phyloP scores from a whole-genome alignment of 331 rosid species.

The Rhamnella rubrinervis region DNA sequence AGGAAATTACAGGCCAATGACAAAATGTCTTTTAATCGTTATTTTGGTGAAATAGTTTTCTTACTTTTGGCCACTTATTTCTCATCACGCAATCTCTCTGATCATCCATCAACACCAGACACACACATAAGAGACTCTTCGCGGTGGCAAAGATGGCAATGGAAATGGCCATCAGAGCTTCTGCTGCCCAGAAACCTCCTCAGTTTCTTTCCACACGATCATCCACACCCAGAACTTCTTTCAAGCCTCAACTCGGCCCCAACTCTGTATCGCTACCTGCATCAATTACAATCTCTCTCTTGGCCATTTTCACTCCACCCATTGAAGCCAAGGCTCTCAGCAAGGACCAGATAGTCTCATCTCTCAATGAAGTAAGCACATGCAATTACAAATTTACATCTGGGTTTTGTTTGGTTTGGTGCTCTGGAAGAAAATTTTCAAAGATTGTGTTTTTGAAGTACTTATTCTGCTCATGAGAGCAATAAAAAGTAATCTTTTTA shows the following conservation, averaged over 20 bases:
- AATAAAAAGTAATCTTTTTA: no score
- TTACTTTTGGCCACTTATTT: constrained; percentile 39
- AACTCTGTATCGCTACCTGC: constrained; percentile 51
- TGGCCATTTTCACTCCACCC: constrained; percentile 62
- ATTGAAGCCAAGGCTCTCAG: constrained; percentile 64
- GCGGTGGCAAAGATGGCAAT: constrained; percentile 38
- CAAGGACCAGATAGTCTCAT: constrained; percentile 83
- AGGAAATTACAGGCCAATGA: constrained; percentile 13
- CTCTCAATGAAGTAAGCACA: constrained; percentile 59
- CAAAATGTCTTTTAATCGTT: constrained; percentile 10
- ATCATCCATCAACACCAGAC: background rate
- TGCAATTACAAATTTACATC: background rate
- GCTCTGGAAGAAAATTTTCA: background rate
- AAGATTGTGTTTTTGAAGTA: background rate
- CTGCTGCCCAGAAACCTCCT: constrained; percentile 43
- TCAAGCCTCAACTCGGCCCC: constrained; percentile 42
- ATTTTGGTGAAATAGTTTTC: background rate
- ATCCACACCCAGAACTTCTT: constrained; percentile 28
- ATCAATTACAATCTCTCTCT: constrained; percentile 63
- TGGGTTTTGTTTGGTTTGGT: no score
- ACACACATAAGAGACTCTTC: background rate
- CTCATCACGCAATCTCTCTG: constrained; percentile 35
- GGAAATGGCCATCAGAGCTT: constrained; percentile 70
- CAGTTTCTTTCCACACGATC: constrained; percentile 28
- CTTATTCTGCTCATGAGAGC: background rate